Evolutionary conservation across 2,329 filamentous ascomycete species (phyloP), one percentile per base, ranked within the genome.

Genomic region (Fusarium dlaminii): DNA sequence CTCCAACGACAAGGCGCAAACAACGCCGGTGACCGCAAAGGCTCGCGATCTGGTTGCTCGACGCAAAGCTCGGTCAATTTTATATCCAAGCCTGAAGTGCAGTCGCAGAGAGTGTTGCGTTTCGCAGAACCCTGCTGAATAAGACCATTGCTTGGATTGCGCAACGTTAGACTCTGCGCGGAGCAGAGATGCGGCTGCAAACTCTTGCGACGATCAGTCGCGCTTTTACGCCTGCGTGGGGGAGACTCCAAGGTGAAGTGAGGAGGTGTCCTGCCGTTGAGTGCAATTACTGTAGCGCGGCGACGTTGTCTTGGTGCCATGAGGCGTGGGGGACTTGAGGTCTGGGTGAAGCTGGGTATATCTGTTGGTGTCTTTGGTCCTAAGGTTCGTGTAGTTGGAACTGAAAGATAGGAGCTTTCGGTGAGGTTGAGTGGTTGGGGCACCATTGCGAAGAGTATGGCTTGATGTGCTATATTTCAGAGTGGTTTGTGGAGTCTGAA

Each of bases 131-230:
- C 7, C 1, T 27, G 5, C 7, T 22, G n/a, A 9, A 27, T 12
- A 0, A 52, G 9, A 0, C 18, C 49, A 52, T 52, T 52, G 13
- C 32, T 52, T 6, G 49, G 32, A 52, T 52, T 52, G 13, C 32
- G 32, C 5, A 27, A 12, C 0, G 49, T 52, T 0, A 52, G 18
- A 17, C 2, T 37, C 3, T 37, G 49, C 0, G 32, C 49, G 0
- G 49, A 52, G 32, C n/a, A 37, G 1, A 52, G 1, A 27, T 37
- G 32, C 24, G 32, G 6, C 18, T 52, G n/a, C 0, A 52, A 9
- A 7, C 49, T 27, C 13, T 17, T 37, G 3, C 49, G 32, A 6
- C 49, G 49, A 27, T 52, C 18, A 22, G 18, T 27, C 6, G 32
- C 49, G 18, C 32, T 52, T 1, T 52, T 52, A 1, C 49, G n/a